These are phyloP conservation scores for Solanum peruvianum DNA, from an alignment of 257 asterid species.

Conservation along the genomic window DNA sequence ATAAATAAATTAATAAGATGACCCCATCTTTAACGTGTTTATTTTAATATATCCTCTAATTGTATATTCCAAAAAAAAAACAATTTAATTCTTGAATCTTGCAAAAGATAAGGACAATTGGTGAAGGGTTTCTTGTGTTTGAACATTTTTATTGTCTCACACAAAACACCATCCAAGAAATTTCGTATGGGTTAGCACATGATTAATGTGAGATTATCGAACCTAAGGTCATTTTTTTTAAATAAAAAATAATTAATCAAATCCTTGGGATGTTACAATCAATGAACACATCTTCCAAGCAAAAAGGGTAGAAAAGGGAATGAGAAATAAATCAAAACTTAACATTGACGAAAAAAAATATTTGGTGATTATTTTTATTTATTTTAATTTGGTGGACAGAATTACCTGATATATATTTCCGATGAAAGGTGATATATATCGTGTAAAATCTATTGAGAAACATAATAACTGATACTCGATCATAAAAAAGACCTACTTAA, in stretches of 20 bases:
- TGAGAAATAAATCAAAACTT: background rate
- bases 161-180: background rate
- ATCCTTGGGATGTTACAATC: background rate
- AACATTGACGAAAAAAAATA: background rate
- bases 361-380: no score
- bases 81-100: background rate
- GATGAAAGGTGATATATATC: no score
- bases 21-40: background rate
- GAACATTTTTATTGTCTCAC: background rate
- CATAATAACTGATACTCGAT: no score
- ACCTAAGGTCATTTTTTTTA: background rate
- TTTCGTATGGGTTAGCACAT: background rate
- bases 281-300: background rate
- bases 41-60: background rate
- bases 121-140: background rate
- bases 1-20: background rate
- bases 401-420: rapidly evolving
- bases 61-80: background rate
- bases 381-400: background rate
- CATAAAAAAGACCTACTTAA: no score
- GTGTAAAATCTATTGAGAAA: no score
- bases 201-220: background rate
- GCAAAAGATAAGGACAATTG: background rate
- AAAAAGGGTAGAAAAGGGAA: background rate
- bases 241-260: background rate